These are phyloP conservation scores for Cystofilobasidium macerans DNA, from an alignment of 768 basidiomycete genomes.

Conservation along the genomic window DNA sequence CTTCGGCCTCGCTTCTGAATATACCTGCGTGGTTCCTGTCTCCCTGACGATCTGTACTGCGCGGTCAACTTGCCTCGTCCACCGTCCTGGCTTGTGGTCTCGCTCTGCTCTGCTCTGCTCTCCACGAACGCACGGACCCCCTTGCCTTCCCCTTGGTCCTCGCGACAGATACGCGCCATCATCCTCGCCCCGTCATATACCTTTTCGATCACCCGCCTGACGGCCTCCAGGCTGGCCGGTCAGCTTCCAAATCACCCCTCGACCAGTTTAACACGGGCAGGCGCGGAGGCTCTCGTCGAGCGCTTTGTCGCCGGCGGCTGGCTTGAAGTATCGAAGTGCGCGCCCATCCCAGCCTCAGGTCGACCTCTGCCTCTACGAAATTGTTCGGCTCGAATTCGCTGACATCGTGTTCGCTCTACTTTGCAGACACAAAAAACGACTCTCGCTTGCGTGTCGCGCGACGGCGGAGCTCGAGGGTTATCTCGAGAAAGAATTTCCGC, in stretches of 20 bases:
- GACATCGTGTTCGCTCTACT: constrained; percentile 14
- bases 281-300: constrained; percentile 57
- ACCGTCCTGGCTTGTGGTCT: too few relatives aligned
- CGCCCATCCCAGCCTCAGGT: constrained; percentile 53
- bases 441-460: constrained; percentile 49
- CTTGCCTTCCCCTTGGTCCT: background rate
- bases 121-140: background rate
- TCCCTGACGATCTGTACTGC: too few relatives aligned
- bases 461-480: constrained; percentile 63
- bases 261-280: constrained; percentile 55
- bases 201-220: constrained; percentile 65
- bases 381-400: background rate
- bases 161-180: constrained; percentile 65
- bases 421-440: constrained; percentile 58
- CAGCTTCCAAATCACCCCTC: constrained; percentile 43
- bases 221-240: constrained; percentile 60
- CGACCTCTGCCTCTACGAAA: background rate
- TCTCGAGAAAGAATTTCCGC: constrained; percentile 59
- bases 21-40: too few relatives aligned
- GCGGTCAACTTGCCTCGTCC: too few relatives aligned
- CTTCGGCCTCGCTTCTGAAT: too few relatives aligned
- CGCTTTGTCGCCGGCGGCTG: constrained; percentile 47
- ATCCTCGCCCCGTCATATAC: constrained; percentile 65
- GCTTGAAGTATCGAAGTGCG: constrained; percentile 52
- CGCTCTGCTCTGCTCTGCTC: too few relatives aligned